These are phyloP conservation scores for Boletellus ananas DNA, from an alignment of 768 basidiomycete species.

Conservation along the genomic window DNA sequence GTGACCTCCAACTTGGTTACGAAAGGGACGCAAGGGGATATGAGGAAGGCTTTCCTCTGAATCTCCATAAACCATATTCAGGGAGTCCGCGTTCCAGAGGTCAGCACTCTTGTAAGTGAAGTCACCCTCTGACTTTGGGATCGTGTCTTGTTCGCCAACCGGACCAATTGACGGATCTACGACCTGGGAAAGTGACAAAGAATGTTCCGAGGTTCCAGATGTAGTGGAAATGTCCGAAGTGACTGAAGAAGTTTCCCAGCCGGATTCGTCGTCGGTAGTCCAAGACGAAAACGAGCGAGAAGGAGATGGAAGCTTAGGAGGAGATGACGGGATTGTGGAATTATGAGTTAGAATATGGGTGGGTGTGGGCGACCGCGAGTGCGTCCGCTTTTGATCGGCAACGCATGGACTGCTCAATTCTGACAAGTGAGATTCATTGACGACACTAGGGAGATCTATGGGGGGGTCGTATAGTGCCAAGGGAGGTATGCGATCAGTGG, in stretches of 20 bases:
- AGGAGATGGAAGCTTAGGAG: slow-evolving; percentile 12
- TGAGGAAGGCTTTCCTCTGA: slow-evolving; percentile 69
- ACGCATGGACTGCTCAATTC: slow-evolving; percentile 2
- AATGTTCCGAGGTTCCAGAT: slow-evolving; percentile 37
- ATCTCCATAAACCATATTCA: slow-evolving; percentile 41
- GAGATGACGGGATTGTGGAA: slow-evolving; percentile 15
- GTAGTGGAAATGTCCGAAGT: slow-evolving; percentile 60
- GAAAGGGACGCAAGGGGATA: slow-evolving; percentile 91
- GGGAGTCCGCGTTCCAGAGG: slow-evolving; percentile 32
- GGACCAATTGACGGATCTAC: slow-evolving; percentile 17
- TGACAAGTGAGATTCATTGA: slow-evolving; percentile 1
- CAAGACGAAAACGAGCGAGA: slow-evolving; percentile 48
- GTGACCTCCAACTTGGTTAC: slow-evolving; percentile 98
- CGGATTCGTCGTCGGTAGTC: slow-evolving; percentile 75
- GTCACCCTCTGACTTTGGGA: slow-evolving; percentile 19
- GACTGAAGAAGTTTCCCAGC: slow-evolving; percentile 69
- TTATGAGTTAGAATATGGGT: slow-evolving; percentile 29
- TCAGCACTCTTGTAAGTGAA: background rate
- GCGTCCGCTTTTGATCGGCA: slow-evolving; percentile 7
- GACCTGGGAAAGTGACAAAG: slow-evolving; percentile 29
- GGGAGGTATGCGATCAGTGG: slow-evolving; percentile 34
- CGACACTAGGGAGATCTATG: background rate
- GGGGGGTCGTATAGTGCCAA: slow-evolving; percentile 24
- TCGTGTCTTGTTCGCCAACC: slow-evolving; percentile 15
- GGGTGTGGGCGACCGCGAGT: slow-evolving; percentile 40